Percentiles rank a stretch among this genome's conserved stretches.
Conservation (phyloP, 139 green algal species). For the Chlamydomonas eustigma region DNA sequence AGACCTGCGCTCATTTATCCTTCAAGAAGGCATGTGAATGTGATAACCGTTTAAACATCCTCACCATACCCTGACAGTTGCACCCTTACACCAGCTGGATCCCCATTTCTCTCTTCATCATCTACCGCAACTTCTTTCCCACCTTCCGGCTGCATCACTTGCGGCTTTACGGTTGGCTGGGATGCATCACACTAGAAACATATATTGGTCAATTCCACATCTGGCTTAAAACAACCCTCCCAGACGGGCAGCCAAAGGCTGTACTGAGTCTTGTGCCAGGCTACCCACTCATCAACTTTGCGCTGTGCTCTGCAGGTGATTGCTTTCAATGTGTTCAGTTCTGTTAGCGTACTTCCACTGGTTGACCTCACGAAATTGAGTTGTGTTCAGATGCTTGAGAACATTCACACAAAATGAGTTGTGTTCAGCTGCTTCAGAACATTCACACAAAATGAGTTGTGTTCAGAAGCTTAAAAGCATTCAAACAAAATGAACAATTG, state of each 20-base stretch:
- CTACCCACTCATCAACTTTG: constrained; percentile 94
- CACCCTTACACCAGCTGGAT: constrained; percentile 97
- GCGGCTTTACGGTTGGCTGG: constrained; percentile 87
- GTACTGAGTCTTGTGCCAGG: constrained; percentile 72
- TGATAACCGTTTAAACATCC: too few relatives aligned
- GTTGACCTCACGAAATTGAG: too few relatives aligned
- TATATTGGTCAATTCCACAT: constrained; percentile 94
- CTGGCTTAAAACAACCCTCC: constrained; percentile 74
- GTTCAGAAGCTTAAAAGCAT: too few relatives aligned
- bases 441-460: too few relatives aligned
- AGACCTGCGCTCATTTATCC: too few relatives aligned
- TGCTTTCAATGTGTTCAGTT: background rate
- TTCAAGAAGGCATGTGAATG: too few relatives aligned
- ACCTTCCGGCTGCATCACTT: constrained; percentile 59
- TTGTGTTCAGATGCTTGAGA: too few relatives aligned
- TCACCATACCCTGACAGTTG: constrained; percentile 33
- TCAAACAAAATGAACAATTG: too few relatives aligned
- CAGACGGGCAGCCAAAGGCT: constrained; percentile 85
- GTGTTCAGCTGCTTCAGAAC: too few relatives aligned
- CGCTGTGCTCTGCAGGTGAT: constrained; percentile 58
- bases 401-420: too few relatives aligned
- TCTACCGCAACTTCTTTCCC: constrained; percentile 83
- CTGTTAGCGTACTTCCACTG: too few relatives aligned
- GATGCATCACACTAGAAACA: constrained; percentile 95
- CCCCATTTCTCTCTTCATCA: constrained; percentile 82